phyloP scores from a whole-genome alignment of 83 land plant genomes.

The Diphasiastrum complanatum region DNA sequence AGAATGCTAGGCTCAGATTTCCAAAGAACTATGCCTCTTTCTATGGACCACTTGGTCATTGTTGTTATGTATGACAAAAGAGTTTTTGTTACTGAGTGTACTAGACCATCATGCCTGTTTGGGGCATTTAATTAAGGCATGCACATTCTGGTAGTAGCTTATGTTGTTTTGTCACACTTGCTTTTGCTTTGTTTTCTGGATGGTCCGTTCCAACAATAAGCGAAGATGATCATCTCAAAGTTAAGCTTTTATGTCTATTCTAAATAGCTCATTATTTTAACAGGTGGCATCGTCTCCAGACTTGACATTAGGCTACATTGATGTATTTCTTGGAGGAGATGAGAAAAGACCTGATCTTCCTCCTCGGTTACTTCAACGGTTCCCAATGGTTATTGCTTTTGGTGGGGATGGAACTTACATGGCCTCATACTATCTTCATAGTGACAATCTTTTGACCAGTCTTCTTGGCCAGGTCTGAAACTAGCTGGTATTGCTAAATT shows the following conservation, averaged over 20 bases:
- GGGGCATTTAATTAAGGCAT: too few relatives aligned
- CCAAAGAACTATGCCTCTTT: too few relatives aligned
- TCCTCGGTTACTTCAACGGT: conserved; percentile 67
- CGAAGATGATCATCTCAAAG: not conserved
- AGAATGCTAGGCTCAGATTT: too few relatives aligned
- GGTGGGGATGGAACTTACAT: conserved; percentile 97
- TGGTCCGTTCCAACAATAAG: too few relatives aligned
- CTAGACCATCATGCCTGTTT: too few relatives aligned
- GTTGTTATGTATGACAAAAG: too few relatives aligned
- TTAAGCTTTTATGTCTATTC: not conserved
- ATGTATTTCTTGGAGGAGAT: conserved; percentile 95
- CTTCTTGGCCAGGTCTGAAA: conserved; percentile 74
- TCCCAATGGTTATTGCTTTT: conserved; percentile 68
- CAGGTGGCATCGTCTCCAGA: conserved; percentile 95
- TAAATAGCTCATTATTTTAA: not conserved
- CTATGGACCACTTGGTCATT: too few relatives aligned
- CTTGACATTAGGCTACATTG: conserved; percentile 78
- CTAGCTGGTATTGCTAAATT: too few relatives aligned
- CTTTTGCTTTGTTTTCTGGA: too few relatives aligned
- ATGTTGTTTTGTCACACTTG: too few relatives aligned
- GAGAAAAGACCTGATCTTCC: conserved; percentile 93
- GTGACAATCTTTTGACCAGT: conserved; percentile 85
- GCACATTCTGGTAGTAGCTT: too few relatives aligned
- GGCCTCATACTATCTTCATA: conserved; percentile 85
- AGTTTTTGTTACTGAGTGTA: too few relatives aligned